phyloP scores from a whole-genome alignment of 805 yeast genomes.

The Yueomyces sp. region DNA sequence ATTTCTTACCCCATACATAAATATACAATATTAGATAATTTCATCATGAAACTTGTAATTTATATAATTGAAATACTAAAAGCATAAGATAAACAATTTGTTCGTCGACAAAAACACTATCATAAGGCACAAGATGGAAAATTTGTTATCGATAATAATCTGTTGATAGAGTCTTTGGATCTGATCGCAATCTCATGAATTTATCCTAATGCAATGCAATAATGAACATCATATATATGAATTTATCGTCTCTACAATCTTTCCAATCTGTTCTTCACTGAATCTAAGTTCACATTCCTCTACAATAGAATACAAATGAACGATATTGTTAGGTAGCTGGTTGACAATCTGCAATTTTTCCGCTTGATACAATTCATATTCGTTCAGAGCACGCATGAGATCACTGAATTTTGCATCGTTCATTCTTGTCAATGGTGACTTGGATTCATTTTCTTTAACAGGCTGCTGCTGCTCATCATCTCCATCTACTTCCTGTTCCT shows the following conservation, averaged over 20 bases:
- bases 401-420: constrained; percentile 20
- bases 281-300: constrained; percentile 91
- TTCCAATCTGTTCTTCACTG: constrained; percentile 48
- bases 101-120: too few relatives aligned
- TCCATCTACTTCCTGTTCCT: constrained; percentile 7
- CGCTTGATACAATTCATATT: constrained; percentile 55
- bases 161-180: too few relatives aligned
- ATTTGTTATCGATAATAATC: too few relatives aligned
- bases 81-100: too few relatives aligned
- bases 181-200: too few relatives aligned
- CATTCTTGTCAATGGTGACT: constrained; percentile 16
- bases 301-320: constrained; percentile 61
- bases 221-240: too few relatives aligned
- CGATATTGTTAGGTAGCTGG: constrained; percentile 66
- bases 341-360: constrained; percentile 80
- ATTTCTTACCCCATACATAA: not conserved
- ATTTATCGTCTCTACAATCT: constrained; percentile 35
- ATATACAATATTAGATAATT: too few relatives aligned
- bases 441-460: constrained; percentile 4
- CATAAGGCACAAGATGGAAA: too few relatives aligned
- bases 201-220: too few relatives aligned
- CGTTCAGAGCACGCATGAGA: constrained; percentile 18
- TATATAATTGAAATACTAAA: too few relatives aligned
- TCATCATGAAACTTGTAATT: too few relatives aligned
- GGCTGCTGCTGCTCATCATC: not conserved